Base-by-base conservation (phyloP, 169 alveolate genomes). In the Eimeria falciformis region DNA sequence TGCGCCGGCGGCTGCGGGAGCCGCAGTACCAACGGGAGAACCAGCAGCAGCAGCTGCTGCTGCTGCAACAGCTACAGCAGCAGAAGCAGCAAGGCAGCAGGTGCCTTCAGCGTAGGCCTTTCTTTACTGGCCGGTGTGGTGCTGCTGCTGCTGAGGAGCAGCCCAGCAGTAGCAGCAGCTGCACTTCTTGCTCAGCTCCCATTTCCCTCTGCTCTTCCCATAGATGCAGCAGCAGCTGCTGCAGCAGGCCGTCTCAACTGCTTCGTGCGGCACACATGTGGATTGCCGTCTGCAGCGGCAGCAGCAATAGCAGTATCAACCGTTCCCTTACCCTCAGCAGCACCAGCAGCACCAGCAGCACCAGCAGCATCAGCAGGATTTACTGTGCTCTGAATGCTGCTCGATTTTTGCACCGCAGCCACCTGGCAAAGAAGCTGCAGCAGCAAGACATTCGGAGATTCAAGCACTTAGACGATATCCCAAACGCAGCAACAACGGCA, bases 151-250 rank as follows among this genome's bases (percentile, higher is more conserved):
- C 71, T 11, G 71, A 9, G 27, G 7, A 5, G 18, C 11, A 58
- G 71, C 33, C 29, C 9, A 5, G 27, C 18, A 58, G 71, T 18
- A 9, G 23, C 58, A 47, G 58, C 58, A 47, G 58, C 58, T 9
- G 58, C 58, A 47, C n/a, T n/a, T n/a, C n/a, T n/a, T n/a, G n/a
- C n/a, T n/a, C n/a, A n/a, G n/a, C n/a, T 50, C 62, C 62, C 62
- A 7, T 11, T 50, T 7, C 62, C n/a, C 62, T 7, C n/a, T 50
- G 62, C n/a, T 7, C 62, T 14, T 14, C 62, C 14, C n/a, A 58
- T 18, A 9, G 71, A 14, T 14, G 71, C 71, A 58, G 71, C 71
- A 58, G 71, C 71, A 58, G 71, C 71, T 14, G 71, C 71, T 5
- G 27, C 71, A 58, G 71, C 23, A 58, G 58, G 14, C 6, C 14